Conservation (phyloP, 441 rosid genomes). For the Populus hybrid region DNA sequence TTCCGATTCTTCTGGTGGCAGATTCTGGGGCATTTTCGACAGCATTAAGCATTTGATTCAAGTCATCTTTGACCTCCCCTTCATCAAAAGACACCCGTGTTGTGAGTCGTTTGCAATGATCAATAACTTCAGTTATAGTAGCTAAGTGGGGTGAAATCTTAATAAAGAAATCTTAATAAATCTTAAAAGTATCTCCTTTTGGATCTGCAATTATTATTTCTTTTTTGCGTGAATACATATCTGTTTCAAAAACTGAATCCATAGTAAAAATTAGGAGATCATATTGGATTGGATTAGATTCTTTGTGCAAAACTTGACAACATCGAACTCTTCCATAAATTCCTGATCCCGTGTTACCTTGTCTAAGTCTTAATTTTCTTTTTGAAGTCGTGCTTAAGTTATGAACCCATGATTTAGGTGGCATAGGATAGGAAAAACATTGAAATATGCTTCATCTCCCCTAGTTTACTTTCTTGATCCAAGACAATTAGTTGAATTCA, state of each 20-base stretch:
- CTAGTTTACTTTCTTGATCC: neutral
- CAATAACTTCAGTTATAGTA: conserved; percentile 18
- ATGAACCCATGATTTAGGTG: neutral
- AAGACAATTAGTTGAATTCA: neutral
- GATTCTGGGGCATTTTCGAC: conserved; percentile 26
- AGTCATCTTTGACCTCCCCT: conserved; percentile 28
- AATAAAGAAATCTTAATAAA: neutral
- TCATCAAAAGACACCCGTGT: conserved; percentile 37
- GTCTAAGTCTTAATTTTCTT: no score
- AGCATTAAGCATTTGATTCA: conserved; percentile 31
- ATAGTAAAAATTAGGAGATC: no score
- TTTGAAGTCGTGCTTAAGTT: neutral
- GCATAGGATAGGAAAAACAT: neutral
- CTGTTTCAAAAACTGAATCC: no score
- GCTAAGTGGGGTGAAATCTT: conserved; percentile 26
- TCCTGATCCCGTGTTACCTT: neutral
- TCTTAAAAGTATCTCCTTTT: neutral
- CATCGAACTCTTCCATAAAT: neutral
- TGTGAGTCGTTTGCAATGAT: conserved; percentile 31
- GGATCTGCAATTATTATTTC: neutral
- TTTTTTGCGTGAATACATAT: neutral
- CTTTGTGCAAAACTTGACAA: no score
- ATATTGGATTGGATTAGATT: no score
- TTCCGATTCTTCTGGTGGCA: conserved; percentile 25
- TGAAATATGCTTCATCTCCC: neutral